A percentile compares a stretch with the other conserved stretches of the same genome.
phyloP scores from a whole-genome alignment of 2,329 filamentous ascomycete genomes.

The Decorospora gaudefroyi region DNA sequence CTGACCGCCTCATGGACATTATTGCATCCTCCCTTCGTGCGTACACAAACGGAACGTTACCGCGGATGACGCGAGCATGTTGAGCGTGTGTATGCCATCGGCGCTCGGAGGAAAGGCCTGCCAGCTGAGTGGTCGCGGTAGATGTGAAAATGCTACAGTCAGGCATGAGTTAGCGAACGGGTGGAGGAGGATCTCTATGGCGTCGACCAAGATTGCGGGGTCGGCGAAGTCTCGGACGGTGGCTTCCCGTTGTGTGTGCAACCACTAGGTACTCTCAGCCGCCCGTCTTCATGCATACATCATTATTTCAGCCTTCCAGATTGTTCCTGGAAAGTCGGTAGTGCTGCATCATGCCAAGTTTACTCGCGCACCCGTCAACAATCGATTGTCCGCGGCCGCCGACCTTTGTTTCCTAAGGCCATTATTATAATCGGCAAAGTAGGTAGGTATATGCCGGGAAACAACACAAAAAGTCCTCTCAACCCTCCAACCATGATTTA shows the following conservation, averaged over 20 bases:
- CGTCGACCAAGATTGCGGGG: conserved; percentile 18
- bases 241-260: conserved; percentile 13
- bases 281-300: conserved; percentile 3
- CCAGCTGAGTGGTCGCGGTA: conserved; percentile 6
- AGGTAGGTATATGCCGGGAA: no score
- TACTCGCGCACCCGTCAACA: conserved; percentile 6
- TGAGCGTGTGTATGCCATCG: conserved; percentile 10
- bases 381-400: conserved; percentile 6
- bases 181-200: conserved; percentile 14
- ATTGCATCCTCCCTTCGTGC: background rate
- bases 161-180: conserved; percentile 15
- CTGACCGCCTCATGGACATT: conserved; percentile 18
- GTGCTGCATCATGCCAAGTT: conserved; percentile 9
- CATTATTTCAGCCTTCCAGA: conserved; percentile 19
- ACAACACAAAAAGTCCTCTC: conserved; percentile 2
- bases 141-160: conserved; percentile 3
- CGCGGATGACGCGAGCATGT: conserved; percentile 2
- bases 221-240: conserved; percentile 27
- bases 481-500: background rate
- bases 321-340: conserved; percentile 9
- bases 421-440: no score
- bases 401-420: no score
- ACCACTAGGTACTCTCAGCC: background rate
- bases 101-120: conserved; percentile 21
- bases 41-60: background rate